phyloP scores from a whole-genome alignment of 2,329 filamentous ascomycete species.

The Aulographum hederae region DNA sequence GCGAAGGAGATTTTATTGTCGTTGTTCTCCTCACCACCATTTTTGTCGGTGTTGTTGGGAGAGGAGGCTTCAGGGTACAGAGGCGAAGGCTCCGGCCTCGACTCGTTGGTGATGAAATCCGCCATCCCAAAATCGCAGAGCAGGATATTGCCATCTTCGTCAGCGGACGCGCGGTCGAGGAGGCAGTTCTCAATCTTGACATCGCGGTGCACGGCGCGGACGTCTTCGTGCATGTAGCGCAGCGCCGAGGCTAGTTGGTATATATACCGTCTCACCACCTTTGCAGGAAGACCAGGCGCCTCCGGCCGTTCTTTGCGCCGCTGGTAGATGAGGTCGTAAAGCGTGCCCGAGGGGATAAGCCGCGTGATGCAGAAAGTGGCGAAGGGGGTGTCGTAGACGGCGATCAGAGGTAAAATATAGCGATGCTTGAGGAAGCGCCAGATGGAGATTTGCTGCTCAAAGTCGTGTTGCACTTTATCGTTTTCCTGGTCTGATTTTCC shows the following conservation, averaged over 20 bases:
- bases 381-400: slow-evolving; percentile 47
- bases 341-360: slow-evolving; percentile 42
- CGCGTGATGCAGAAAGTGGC: slow-evolving; percentile 54
- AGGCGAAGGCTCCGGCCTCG: slow-evolving; percentile 29
- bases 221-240: slow-evolving; percentile 49
- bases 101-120: slow-evolving; percentile 42
- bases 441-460: slow-evolving; percentile 50
- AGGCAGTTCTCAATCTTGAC: slow-evolving; percentile 54
- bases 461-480: slow-evolving; percentile 45
- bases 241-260: slow-evolving; percentile 46
- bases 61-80: slow-evolving; percentile 28
- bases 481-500: slow-evolving; percentile 41
- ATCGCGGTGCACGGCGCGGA: slow-evolving; percentile 46
- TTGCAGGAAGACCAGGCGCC: slow-evolving; percentile 24
- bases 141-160: slow-evolving; percentile 35
- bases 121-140: slow-evolving; percentile 54
- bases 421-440: slow-evolving; percentile 47
- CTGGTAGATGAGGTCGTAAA: slow-evolving; percentile 42
- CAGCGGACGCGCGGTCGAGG: slow-evolving; percentile 28
- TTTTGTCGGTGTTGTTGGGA: neutral
- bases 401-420: slow-evolving; percentile 42
- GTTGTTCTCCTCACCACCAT: neutral
- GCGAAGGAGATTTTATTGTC: slow-evolving; percentile 26
- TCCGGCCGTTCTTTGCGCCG: slow-evolving; percentile 21
- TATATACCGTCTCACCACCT: slow-evolving; percentile 38